Conservation (phyloP, 1,139 yeast species). For the Candida sanyaensis region DNA sequence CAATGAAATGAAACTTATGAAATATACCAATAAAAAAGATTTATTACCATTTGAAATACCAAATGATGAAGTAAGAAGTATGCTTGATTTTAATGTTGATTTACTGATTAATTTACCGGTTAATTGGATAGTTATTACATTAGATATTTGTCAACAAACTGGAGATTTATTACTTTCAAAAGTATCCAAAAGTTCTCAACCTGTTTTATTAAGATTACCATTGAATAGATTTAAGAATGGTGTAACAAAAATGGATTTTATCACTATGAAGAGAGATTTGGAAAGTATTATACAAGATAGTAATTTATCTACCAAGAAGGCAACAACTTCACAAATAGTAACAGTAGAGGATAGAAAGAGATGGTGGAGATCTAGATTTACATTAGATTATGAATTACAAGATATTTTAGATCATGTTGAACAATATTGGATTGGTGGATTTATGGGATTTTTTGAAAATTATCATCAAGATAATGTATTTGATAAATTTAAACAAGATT, state of each 20-base stretch:
- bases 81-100: conserved; percentile 16
- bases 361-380: conserved; percentile 80
- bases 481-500: conserved; percentile 39
- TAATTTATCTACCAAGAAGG: conserved; percentile 57
- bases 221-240: conserved; percentile 53
- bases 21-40: conserved; percentile 10
- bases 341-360: conserved; percentile 61
- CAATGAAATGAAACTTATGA: conserved; percentile 26
- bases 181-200: conserved; percentile 33
- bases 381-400: conserved; percentile 58
- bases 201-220: conserved; percentile 62
- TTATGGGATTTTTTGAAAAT: conserved; percentile 58
- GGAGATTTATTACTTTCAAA: conserved; percentile 61
- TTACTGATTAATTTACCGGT: conserved; percentile 36
- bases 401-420: conserved; percentile 62
- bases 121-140: conserved; percentile 59
- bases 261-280: conserved; percentile 48
- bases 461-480: conserved; percentile 26
- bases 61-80: background rate
- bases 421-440: conserved; percentile 79
- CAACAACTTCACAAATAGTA: conserved; percentile 49
- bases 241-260: conserved; percentile 44
- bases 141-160: conserved; percentile 61
- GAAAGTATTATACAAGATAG: conserved; percentile 57
- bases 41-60: conserved; percentile 12